These are phyloP conservation scores for Kingdonia uniflora DNA, from an alignment of 164 flowering plant genomes.

Conservation along the genomic window DNA sequence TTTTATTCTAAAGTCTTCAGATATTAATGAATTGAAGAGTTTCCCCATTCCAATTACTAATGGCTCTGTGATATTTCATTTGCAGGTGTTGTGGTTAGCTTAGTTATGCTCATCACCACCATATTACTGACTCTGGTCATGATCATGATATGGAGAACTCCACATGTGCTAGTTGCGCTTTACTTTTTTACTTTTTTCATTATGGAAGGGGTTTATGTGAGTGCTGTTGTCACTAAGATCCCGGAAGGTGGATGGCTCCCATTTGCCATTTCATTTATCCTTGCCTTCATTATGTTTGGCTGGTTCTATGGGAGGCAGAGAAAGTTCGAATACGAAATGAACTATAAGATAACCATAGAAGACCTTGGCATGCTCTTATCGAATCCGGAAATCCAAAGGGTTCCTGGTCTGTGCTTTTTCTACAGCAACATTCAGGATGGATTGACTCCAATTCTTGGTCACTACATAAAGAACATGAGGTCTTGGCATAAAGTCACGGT, in stretches of 20 bases:
- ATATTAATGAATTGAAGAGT: too few relatives aligned
- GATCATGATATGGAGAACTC: constrained; percentile 1
- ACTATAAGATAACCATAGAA: not conserved
- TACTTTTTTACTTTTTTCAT: not conserved
- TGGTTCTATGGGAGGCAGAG: not conserved
- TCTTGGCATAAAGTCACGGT: not conserved
- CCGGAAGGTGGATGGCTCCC: not conserved
- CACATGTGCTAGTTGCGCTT: not conserved
- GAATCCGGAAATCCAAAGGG: not conserved
- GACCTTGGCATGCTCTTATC: not conserved
- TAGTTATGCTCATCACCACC: too few relatives aligned
- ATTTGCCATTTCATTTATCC: not conserved
- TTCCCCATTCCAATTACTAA: too few relatives aligned
- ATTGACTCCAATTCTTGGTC: not conserved
- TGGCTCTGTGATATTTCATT: too few relatives aligned
- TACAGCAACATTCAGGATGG: constrained; percentile 1
- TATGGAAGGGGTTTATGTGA: not conserved
- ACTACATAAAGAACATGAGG: constrained; percentile 2
- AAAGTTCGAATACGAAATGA: constrained; percentile 1
- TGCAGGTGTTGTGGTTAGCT: too few relatives aligned
- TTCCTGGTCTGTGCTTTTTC: not conserved
- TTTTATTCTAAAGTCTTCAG: too few relatives aligned
- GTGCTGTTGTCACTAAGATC: not conserved
- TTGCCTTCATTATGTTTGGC: not conserved
- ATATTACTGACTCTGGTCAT: not conserved